Percentiles rank a stretch among this genome's conserved stretches.
Conservation (phyloP, 2,329 filamentous ascomycete species). For the Pseudopithomyces chartarum region DNA sequence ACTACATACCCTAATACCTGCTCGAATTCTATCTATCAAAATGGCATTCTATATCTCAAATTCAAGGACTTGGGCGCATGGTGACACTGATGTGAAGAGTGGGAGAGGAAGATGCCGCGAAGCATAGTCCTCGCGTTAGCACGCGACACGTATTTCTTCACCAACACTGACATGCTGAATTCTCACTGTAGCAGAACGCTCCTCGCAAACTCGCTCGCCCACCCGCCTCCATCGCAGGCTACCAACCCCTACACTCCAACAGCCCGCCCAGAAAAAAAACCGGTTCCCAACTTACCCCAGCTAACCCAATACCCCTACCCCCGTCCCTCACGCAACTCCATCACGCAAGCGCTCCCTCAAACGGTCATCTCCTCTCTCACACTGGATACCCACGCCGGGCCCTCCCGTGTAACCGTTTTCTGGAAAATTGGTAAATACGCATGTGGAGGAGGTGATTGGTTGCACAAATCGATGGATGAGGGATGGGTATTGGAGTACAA, state of each 20-base stretch:
- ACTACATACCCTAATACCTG: slow-evolving; percentile 15
- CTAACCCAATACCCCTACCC: too few relatives aligned
- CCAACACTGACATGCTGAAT: too few relatives aligned
- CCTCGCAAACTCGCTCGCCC: too few relatives aligned
- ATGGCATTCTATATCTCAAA: too few relatives aligned
- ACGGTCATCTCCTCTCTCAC: neutral
- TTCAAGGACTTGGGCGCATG: too few relatives aligned
- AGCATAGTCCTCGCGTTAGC: neutral
- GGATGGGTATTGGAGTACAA: neutral
- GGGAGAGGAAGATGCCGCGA: too few relatives aligned
- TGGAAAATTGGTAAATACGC: neutral
- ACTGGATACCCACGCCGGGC: slow-evolving; percentile 16
- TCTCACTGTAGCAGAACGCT: too few relatives aligned
- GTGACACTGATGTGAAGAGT: too few relatives aligned
- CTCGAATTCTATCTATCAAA: neutral
- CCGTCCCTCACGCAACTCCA: neutral
- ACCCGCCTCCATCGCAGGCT: too few relatives aligned
- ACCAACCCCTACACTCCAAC: too few relatives aligned
- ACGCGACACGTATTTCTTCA: neutral
- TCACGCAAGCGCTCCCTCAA: slow-evolving; percentile 12
- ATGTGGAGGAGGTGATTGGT: neutral
- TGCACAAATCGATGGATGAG: neutral
- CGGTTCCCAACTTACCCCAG: too few relatives aligned
- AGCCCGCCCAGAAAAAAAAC: too few relatives aligned
- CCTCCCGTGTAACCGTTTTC: slow-evolving; percentile 8